These are phyloP conservation scores for Chlamydomonas reinhardtii DNA, from an alignment of 163 green algal genomes.

Conservation along the genomic window DNA sequence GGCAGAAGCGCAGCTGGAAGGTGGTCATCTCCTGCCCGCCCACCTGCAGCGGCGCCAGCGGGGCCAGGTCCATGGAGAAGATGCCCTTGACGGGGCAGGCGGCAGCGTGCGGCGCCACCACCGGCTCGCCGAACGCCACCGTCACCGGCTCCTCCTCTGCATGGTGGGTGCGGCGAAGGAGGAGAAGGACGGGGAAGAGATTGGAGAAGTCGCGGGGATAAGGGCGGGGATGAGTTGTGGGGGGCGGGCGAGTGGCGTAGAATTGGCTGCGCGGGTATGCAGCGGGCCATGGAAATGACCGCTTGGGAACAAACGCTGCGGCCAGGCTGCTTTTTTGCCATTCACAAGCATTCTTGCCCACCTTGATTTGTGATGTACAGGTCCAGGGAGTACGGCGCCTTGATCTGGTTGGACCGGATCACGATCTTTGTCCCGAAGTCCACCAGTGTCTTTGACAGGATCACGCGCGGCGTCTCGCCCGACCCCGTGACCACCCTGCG, in stretches of 20 bases:
- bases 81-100: constrained; percentile 41
- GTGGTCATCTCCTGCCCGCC: constrained; percentile 41
- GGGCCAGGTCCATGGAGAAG: constrained; percentile 37
- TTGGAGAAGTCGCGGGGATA: not conserved
- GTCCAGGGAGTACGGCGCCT: constrained; percentile 64
- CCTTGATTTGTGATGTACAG: constrained; percentile 68
- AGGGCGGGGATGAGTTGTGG: too few species aligned
- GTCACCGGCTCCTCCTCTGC: constrained; percentile 35
- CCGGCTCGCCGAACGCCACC: constrained; percentile 50
- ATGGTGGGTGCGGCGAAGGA: not conserved
- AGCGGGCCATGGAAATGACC: too few species aligned
- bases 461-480: constrained; percentile 61
- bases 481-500: constrained; percentile 30
- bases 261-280: too few species aligned
- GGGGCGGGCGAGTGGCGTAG: too few species aligned
- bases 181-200: not conserved
- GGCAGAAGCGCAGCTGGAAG: constrained; percentile 58
- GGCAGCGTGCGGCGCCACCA: constrained; percentile 26
- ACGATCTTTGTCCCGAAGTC: constrained; percentile 79
- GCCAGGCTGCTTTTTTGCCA: too few species aligned
- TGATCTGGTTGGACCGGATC: constrained; percentile 66
- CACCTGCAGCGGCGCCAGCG: not conserved
- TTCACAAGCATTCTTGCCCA: too few species aligned
- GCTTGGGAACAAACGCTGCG: too few species aligned
- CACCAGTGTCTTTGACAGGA: constrained; percentile 67